Evolutionary conservation across 495 filamentous ascomycete species (phyloP), one percentile per base, ranked within the genome.

Genomic region (Schizothecium vesticola): DNA sequence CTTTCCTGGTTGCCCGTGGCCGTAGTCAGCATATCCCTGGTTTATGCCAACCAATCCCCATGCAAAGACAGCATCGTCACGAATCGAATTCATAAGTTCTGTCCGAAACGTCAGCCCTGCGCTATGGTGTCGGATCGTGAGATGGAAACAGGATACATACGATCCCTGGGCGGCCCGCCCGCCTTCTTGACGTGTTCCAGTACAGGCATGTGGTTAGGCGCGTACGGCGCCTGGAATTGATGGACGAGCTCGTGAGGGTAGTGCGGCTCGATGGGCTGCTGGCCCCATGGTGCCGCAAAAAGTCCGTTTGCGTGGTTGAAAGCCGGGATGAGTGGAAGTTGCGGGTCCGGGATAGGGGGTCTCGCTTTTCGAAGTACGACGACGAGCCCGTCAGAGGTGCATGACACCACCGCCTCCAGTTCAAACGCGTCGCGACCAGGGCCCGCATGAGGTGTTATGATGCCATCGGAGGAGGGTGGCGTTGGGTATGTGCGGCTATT

Each of bases 361-460:
- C 90, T 83, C 28, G 92, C 92, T 61, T 86, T 87, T 56, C 92
- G 90, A 12, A 96, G 82, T 29, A 94, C 89, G 21, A 96, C 92
- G 10, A 96, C 92, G 13, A 96, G 80, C 12, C 92, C 92, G 75
- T 96, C 93, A 1, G 93, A 96, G 2, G 92, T 93, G 75, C 92
- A 96, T 7, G 92, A 96, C 51, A 96, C 88, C 22, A 96, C 92
- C 13, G 92, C 92, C 78, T 96, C 92, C 51, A 96, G 80, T 72
- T 95, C 92, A 64, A 90, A 81, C 12, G 9, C 33, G 23, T 12
- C 57, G 16, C 23, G 26, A 10, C 19, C 16, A 1, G 8, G 28
- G 26, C 25, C n/a, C 10, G 62, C 1, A 13, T 51, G 62, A 3
- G 62, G 62, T 12, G 64, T 31, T 59, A 12, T 16, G 5, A 29